Evolutionary conservation across 306 rosid species (phyloP), one percentile per base, ranked within the genome.

Genomic region (Dalbergia cochinchinensis): DNA sequence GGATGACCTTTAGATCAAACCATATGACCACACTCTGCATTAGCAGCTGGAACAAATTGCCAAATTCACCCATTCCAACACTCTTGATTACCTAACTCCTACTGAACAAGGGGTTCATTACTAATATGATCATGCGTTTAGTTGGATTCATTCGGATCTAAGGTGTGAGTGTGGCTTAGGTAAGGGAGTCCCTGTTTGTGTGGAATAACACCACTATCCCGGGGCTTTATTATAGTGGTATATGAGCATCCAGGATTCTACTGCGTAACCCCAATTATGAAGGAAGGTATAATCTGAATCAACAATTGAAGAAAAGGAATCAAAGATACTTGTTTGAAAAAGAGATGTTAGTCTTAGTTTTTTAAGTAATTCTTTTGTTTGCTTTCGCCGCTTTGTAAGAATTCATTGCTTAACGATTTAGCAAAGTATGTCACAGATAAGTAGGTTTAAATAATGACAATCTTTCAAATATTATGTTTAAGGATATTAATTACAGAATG

Each of bases 11-110:
- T 42, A 15, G 68, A 26, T 73, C 84, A 14, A 12, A 4, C 44
- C 12, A 51, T 50, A 54, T 65, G 19, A 18, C 75, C 18, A 73
- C 37, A 3, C 6, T 64, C 22, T 9, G 45, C 73, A 63, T 63
- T 53, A 37, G 65, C 57, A 53, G 26, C 73, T 18, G 6, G 34
- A 20, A 4, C 59, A 70, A 65, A 33, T 82, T 82, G 68, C 85
- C 82, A 51, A 9, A 22, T 7, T 82, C 82, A 39, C 54, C 85
- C 85, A 76, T 76, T 76, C 81, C 81, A 3, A 68, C 69, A 69
- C 50, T 41, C 51, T 59, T 11, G 44, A 55, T 7, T 9, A 26
- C 14, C 6, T 55, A 8, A 53, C 61, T 62, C 3, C 4, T 44
- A 70, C 74, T 73, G 55, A 54, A n/a, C 19, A 55, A 12, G 51